These are phyloP conservation scores for Physocladia obscura DNA, from an alignment of 192 early-diverging fungal genomes.

Conservation along the genomic window DNA sequence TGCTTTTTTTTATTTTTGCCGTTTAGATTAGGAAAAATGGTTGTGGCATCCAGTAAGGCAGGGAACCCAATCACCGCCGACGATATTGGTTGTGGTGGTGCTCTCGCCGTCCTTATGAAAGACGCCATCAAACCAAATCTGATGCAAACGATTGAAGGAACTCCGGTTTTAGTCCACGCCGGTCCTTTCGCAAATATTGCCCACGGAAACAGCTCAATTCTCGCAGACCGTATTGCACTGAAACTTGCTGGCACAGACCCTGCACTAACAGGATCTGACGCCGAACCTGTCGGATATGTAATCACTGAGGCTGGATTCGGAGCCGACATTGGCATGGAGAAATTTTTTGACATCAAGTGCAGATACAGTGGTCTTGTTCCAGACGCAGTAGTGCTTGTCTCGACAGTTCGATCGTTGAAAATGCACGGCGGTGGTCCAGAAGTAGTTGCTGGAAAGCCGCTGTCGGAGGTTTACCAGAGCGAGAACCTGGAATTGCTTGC, in stretches of 20 bases:
- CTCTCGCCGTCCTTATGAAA: slow-evolving; percentile 95
- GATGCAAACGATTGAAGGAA: slow-evolving; percentile 99
- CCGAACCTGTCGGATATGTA: slow-evolving; percentile 72
- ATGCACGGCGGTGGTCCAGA: slow-evolving; percentile 97
- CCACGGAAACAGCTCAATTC: slow-evolving; percentile 92
- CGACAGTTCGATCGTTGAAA: slow-evolving; percentile 92
- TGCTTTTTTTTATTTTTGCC: neutral
- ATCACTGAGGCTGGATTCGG: slow-evolving; percentile 99
- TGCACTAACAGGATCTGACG: slow-evolving; percentile 40
- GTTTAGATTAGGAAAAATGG: slow-evolving; percentile 80
- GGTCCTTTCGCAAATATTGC: slow-evolving; percentile 99
- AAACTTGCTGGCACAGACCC: slow-evolving; percentile 81
- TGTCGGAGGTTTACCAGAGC: slow-evolving; percentile 82
- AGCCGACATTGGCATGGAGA: slow-evolving; percentile 99
- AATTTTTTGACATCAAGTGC: slow-evolving; percentile 98
- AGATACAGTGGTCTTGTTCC: slow-evolving; percentile 83
- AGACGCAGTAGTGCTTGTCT: slow-evolving; percentile 88
- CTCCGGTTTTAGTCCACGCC: slow-evolving; percentile 97
- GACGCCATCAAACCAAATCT: slow-evolving; percentile 98
- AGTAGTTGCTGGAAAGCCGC: slow-evolving; percentile 84
- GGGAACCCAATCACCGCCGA: slow-evolving; percentile 90
- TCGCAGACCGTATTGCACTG: slow-evolving; percentile 95
- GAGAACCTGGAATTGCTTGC: slow-evolving; percentile 86
- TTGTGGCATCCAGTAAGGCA: slow-evolving; percentile 78
- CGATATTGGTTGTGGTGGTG: slow-evolving; percentile 94